Evolutionary conservation across 208 protist genomes (phyloP).

Genomic region (Leishmania guyanensis): DNA sequence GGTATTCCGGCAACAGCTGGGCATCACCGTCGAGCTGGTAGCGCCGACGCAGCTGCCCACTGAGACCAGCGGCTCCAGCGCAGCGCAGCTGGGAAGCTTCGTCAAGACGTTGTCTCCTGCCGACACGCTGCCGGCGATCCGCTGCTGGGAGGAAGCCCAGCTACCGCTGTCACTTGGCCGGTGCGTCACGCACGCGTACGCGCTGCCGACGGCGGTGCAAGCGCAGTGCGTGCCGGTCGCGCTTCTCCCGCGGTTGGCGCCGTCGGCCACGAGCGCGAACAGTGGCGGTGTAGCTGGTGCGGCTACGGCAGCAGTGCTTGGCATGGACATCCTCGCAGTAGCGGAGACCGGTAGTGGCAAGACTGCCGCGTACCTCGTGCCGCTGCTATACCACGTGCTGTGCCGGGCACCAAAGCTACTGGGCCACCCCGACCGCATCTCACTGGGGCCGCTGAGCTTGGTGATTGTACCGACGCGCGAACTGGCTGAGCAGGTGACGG

Average conservation of each 20-base stretch:
- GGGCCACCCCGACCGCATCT: constrained; percentile 53
- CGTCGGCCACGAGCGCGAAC: background rate
- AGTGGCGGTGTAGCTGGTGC: background rate
- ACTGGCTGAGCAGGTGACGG: constrained; percentile 91
- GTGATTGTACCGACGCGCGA: constrained; percentile 94
- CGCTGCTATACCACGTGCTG: constrained; percentile 76
- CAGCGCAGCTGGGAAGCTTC: background rate
- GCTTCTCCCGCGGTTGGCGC: constrained; percentile 11
- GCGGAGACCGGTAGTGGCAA: constrained; percentile 95
- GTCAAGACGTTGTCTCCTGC: constrained; percentile 3
- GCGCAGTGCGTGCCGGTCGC: constrained; percentile 76
- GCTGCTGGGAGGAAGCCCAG: constrained; percentile 83
- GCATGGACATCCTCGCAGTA: constrained; percentile 85
- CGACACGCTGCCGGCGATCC: constrained; percentile 44
- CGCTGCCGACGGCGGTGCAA: constrained; percentile 79
- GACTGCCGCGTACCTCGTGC: constrained; percentile 92
- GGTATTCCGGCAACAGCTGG: constrained; percentile 73
- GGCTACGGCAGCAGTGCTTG: constrained; percentile 4
- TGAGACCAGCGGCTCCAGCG: background rate
- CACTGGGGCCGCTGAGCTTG: constrained; percentile 81
- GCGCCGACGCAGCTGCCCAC: constrained; percentile 3
- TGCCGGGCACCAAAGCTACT: constrained; percentile 51
- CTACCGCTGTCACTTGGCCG: constrained; percentile 67
- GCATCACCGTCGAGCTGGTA: constrained; percentile 68
- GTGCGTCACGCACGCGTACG: constrained; percentile 44